phyloP scores from a whole-genome alignment of 2,329 filamentous ascomycete species.

The Apiospora koreana region DNA sequence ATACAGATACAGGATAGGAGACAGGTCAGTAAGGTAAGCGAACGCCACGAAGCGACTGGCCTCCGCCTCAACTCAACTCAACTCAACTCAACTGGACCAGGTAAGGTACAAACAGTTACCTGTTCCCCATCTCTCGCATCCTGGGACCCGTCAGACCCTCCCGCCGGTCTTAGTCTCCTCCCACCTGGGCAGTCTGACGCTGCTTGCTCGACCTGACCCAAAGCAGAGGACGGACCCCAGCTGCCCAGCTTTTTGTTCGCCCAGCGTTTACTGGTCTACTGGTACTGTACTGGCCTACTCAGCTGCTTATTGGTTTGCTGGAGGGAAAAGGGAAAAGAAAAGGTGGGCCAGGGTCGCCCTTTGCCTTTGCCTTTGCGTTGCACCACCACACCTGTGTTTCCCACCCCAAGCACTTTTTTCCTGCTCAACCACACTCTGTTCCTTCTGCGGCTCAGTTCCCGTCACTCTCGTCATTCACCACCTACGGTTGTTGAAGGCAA shows the following conservation, averaged over 20 bases:
- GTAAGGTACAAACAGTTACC: neutral
- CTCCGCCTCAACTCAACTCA: neutral
- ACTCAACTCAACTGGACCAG: neutral
- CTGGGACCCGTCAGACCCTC: slow-evolving; percentile 7
- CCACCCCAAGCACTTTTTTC: slow-evolving; percentile 10
- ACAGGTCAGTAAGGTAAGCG: neutral
- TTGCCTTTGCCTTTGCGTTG: slow-evolving; percentile 4
- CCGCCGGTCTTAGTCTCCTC: slow-evolving; percentile 5
- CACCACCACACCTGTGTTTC: slow-evolving; percentile 9
- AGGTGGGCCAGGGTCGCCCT: neutral
- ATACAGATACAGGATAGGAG: no score
- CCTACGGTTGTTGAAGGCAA: slow-evolving; percentile 4
- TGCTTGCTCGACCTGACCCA: slow-evolving; percentile 7
- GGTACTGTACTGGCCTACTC: no score
- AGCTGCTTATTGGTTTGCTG: no score
- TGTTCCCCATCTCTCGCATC: slow-evolving; percentile 4
- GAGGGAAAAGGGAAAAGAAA: neutral
- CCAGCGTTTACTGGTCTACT: no score
- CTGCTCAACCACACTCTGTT: slow-evolving; percentile 11
- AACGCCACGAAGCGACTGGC: neutral
- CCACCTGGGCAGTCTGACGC: neutral
- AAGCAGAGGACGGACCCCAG: slow-evolving; percentile 7
- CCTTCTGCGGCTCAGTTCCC: slow-evolving; percentile 10
- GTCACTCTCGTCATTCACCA: slow-evolving; percentile 9
- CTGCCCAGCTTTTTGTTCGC: neutral